phyloP scores from a whole-genome alignment of 1,284 basidiomycete species.

The Boletus smithii region DNA sequence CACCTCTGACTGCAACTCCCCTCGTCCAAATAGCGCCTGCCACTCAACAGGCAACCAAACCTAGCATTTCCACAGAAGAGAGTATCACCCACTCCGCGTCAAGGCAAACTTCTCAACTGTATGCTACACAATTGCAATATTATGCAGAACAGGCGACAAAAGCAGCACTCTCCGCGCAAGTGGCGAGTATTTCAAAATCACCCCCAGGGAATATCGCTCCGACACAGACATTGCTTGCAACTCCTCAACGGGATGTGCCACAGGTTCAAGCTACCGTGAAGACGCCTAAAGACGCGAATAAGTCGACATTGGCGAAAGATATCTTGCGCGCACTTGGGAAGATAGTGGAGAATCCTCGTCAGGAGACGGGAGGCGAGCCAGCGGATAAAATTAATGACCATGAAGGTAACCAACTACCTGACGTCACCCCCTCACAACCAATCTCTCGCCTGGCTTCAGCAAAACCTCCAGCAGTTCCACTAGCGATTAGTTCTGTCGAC shows the following conservation, averaged over 20 bases:
- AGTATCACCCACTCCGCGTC: background rate
- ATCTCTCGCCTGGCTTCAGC: background rate
- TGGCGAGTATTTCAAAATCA: background rate
- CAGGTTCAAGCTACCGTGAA: constrained; percentile 9
- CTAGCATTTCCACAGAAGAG: background rate
- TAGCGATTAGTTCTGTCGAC: background rate
- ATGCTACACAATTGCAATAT: constrained; percentile 22
- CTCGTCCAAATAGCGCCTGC: background rate
- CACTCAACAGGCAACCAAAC: background rate
- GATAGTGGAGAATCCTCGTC: constrained; percentile 2
- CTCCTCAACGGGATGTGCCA: constrained; percentile 7
- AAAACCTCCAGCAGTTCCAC: background rate
- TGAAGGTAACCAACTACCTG: background rate
- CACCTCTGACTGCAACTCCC: background rate
- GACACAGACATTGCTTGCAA: background rate
- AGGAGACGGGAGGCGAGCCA: constrained; percentile 6
- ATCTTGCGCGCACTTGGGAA: constrained; percentile 40
- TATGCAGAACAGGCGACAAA: constrained; percentile 21
- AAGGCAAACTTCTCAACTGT: constrained; percentile 3
- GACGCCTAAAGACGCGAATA: constrained; percentile 39
- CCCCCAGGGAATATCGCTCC: background rate
- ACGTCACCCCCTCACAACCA: background rate
- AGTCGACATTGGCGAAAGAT: constrained; percentile 41
- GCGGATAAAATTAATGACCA: background rate
- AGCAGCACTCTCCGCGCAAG: constrained; percentile 6